Evolutionary conservation across 768 basidiomycete genomes (phyloP).

Genomic region (Russula foetens): DNA sequence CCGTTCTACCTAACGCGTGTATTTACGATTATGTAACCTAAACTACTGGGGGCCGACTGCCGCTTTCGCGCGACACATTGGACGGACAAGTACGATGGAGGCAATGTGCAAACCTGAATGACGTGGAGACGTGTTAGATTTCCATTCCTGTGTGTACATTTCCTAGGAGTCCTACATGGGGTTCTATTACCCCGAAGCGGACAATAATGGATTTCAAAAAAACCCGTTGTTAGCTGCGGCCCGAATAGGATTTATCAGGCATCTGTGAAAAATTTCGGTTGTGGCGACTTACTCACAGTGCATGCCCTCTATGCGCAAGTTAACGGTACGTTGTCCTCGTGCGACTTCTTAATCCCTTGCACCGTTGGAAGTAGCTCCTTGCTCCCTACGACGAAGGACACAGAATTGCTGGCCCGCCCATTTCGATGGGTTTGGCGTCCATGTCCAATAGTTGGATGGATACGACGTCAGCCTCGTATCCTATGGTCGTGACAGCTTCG

Average conservation of each 20-base stretch:
- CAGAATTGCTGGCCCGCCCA: constrained; percentile 37
- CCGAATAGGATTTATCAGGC: constrained; percentile 9
- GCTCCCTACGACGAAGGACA: constrained; percentile 37
- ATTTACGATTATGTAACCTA: too few species aligned
- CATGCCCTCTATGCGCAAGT: constrained; percentile 57
- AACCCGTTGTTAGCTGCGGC: too few species aligned
- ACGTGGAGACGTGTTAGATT: too few species aligned
- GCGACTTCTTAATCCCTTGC: constrained; percentile 32
- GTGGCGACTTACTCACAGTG: constrained; percentile 43
- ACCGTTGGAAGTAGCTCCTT: constrained; percentile 24
- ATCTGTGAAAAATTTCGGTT: neutral
- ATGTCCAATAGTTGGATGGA: neutral
- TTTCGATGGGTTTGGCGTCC: neutral
- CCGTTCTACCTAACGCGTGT: too few species aligned
- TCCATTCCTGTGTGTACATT: too few species aligned
- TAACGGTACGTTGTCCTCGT: constrained; percentile 33
- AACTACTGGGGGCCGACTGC: too few species aligned
- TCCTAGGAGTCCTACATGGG: too few species aligned
- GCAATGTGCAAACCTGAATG: too few species aligned
- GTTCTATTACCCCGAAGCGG: too few species aligned
- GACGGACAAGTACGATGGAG: too few species aligned
- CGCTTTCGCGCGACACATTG: too few species aligned
- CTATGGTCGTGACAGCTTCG: constrained; percentile 26
- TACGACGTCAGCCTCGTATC: constrained; percentile 22
- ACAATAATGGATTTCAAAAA: too few species aligned